Base-by-base conservation (phyloP, 495 filamentous ascomycete genomes). In the Hypoxylon rickii region DNA sequence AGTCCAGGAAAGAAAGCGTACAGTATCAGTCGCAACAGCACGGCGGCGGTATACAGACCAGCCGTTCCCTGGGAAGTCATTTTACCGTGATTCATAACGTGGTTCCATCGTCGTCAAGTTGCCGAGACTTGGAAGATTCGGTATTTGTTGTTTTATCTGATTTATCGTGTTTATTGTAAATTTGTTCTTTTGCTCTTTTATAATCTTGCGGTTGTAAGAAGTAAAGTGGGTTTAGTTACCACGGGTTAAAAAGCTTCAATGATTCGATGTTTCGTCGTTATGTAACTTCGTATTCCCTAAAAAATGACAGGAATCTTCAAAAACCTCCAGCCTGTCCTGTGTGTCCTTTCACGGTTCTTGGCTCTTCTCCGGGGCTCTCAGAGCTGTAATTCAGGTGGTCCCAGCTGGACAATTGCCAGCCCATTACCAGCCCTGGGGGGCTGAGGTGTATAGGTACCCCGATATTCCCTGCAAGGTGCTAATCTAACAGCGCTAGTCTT, bases 1-100 rank as follows among this genome's bases (percentile, higher is more conserved):
- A 98, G 78, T 11, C 83, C 84, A 58, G 94, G 94, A 66, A 96
- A 95, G 6, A 85, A 74, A 47, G 83, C 80, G 70, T 89, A 89
- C 43, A 97, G 82, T 45, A 92, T 75, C 49, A 97, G 80, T 49
- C 94, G 86, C 63, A 97, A 72, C 43, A 84, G 81, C 56, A 90
- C 85, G 53, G 91, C 94, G 33, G 83, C 85, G 33, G 78, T 73
- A 61, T 91, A 93, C 21, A 97, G 81, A 53, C 83, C 78, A 36
- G 81, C 79, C 79, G 88, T 93, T 73, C 86, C 85, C 67, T 75
- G 73, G 58, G 66, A 55, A 59, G 69, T 69, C 73, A 74, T 74
- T 71, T 75, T 78, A 70, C 63, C 66, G 69, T 61, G 65, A 58
- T 68, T 68, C 73, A 76, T 76, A 52, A 58, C 67, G 73, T 86